Conservation (phyloP, 768 basidiomycete species). For the Kwoniella heveanensis region DNA sequence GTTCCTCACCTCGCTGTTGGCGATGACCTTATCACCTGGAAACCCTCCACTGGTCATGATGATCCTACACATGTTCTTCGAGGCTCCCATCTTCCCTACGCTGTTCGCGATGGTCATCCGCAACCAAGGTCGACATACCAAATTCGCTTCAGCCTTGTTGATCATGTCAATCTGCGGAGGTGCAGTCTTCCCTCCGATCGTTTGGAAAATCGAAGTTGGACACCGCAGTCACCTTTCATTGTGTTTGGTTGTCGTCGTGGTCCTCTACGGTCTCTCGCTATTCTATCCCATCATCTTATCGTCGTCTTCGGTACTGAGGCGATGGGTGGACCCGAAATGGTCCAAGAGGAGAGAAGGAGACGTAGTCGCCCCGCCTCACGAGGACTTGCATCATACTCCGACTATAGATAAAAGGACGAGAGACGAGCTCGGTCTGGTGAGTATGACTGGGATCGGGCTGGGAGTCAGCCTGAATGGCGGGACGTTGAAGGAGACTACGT, state of each 20-base stretch:
- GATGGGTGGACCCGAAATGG: slow-evolving; percentile 31
- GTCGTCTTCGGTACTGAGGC: slow-evolving; percentile 1
- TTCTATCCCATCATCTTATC: slow-evolving; percentile 14
- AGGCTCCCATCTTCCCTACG: slow-evolving; percentile 50
- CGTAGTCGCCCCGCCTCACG: not conserved
- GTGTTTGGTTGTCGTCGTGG: slow-evolving; percentile 16
- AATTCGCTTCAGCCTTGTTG: slow-evolving; percentile 38
- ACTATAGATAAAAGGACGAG: slow-evolving; percentile 3
- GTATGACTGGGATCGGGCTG: slow-evolving; percentile 7
- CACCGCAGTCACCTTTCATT: slow-evolving; percentile 21
- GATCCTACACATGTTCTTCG: slow-evolving; percentile 45
- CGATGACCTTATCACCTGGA: slow-evolving; percentile 24
- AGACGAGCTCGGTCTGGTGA: slow-evolving; percentile 6
- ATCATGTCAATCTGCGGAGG: slow-evolving; percentile 46
- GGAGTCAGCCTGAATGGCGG: slow-evolving; percentile 23
- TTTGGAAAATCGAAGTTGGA: slow-evolving; percentile 32
- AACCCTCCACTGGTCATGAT: slow-evolving; percentile 31
- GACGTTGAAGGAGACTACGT: slow-evolving; percentile 8
- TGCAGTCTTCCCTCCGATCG: slow-evolving; percentile 36
- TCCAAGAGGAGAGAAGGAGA: not conserved
- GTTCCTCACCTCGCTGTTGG: slow-evolving; percentile 35
- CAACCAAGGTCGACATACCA: slow-evolving; percentile 45
- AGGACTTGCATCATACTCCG: not conserved
- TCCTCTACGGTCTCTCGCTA: slow-evolving; percentile 15
- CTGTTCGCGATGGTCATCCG: slow-evolving; percentile 50